Evolutionary conservation across 2,329 filamentous ascomycete genomes (phyloP).

Genomic region (Fusarium kyushuense): DNA sequence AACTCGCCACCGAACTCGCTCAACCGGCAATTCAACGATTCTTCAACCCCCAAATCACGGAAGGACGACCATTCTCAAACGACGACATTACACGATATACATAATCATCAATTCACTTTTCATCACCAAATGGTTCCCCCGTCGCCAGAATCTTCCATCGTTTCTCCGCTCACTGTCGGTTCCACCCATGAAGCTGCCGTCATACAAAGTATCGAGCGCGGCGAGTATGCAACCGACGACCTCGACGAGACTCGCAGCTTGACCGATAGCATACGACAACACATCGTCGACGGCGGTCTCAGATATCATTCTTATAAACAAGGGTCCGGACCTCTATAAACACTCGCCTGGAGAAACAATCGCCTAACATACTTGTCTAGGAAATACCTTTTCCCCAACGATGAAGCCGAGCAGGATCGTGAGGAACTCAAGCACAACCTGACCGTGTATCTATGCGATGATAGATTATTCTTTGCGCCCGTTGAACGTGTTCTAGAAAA

Average conservation of each 20-base stretch:
- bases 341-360: neutral
- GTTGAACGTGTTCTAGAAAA: constrained; percentile 53
- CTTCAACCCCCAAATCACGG: neutral
- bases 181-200: constrained; percentile 48
- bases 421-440: constrained; percentile 58
- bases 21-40: constrained; percentile 15
- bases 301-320: constrained; percentile 50
- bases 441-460: constrained; percentile 55
- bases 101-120: neutral
- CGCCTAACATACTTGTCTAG: constrained; percentile 40
- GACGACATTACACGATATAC: neutral
- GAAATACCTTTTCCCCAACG: constrained; percentile 59
- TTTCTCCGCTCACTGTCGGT: constrained; percentile 51
- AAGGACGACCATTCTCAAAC: neutral
- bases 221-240: constrained; percentile 46
- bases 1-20: constrained; percentile 46
- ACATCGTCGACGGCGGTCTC: constrained; percentile 57
- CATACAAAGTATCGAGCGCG: constrained; percentile 52
- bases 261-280: constrained; percentile 58
- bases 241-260: constrained; percentile 56
- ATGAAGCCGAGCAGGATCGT: constrained; percentile 57
- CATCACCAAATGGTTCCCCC: constrained; percentile 40
- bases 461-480: constrained; percentile 59
- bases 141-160: constrained; percentile 45
- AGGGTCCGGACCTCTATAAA: neutral